These are phyloP conservation scores for Verbena officinalis DNA, from an alignment of 257 asterid genomes.

Conservation along the genomic window DNA sequence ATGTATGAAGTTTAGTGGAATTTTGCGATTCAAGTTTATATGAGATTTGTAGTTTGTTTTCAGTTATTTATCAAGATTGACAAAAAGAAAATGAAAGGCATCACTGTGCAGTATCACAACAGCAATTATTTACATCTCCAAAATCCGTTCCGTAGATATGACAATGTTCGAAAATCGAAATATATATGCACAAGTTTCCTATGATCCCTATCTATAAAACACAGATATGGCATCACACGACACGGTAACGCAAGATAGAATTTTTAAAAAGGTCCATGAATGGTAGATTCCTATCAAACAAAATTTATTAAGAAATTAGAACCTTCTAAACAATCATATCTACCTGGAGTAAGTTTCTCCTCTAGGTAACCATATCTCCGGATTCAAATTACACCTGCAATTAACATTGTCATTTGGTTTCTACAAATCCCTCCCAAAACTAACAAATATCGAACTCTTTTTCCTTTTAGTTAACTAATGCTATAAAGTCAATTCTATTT, in stretches of 20 bases:
- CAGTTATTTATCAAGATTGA: background rate
- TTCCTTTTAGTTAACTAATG: slow-evolving; percentile 31
- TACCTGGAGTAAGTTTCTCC: slow-evolving; percentile 34
- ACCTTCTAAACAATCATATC: slow-evolving; percentile 37
- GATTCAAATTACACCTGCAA: slow-evolving; percentile 35
- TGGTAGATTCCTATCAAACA: slow-evolving; percentile 27
- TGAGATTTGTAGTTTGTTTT: too few species aligned
- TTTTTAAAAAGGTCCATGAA: slow-evolving; percentile 26
- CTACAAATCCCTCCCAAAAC: slow-evolving; percentile 33
- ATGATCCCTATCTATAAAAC: too few species aligned
- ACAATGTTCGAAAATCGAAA: slow-evolving; percentile 20
- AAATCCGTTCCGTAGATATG: slow-evolving; percentile 26
- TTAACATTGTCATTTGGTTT: slow-evolving; percentile 37
- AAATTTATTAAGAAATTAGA: slow-evolving; percentile 25
- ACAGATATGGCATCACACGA: too few species aligned
- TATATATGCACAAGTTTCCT: slow-evolving; percentile 22
- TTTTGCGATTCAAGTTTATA: too few species aligned
- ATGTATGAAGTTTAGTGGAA: too few species aligned
- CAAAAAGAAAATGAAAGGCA: background rate
- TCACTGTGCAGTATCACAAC: background rate
- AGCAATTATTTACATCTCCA: slow-evolving; percentile 30
- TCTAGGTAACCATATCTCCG: slow-evolving; percentile 19
- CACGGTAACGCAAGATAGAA: slow-evolving; percentile 28
- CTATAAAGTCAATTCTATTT: slow-evolving; percentile 35
- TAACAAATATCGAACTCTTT: slow-evolving; percentile 24